Evolutionary conservation across 768 basidiomycete species (phyloP), one percentile per base, ranked within the genome.

Genomic region (Leccinum imitatum): DNA sequence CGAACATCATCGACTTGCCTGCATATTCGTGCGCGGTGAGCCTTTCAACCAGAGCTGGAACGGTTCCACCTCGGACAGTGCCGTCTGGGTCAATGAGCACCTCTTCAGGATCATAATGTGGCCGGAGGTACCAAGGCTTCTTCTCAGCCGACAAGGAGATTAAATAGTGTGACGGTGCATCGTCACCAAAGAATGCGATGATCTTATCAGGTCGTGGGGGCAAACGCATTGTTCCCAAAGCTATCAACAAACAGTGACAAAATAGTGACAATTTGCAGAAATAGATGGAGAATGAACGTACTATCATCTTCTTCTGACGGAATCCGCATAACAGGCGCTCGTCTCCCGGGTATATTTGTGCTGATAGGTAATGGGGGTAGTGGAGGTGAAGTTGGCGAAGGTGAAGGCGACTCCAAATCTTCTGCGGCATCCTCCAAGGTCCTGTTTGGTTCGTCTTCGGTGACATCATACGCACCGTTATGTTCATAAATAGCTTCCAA

Each of bases 81-180:
- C 86, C 84, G 53, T 87, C 86, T 14, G 84, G 84, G 63, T 84
- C 82, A 61, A 87, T 80, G 19, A 86, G 75, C 47, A 89, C 81
- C 47, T 89, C 85, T 8, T 78, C 78, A 8, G 81, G 76, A 53
- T 75, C 76, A 67, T 85, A 86, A 57, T 82, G 82, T 23, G 81
- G 78, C 1, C 79, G 79, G 35, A 90, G 77, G 66, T 84, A 89
- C 82, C 82, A 84, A 14, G 88, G 84, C 61, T 79, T 78, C 53
- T 76, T 59, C 47, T 77, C 77, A 2, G 79, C 77, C 30, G 74
- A 74, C 50, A 77, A 63, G 50, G 72, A 74, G 33, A 72, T 72
- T 50, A 83, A 64, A 62, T 79, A 78, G 53, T 77, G 73, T 21
- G 71, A 70, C 0, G 84, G 83, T 9, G 78, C 79, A 39, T 84